Evolutionary conservation across 208 protist genomes (phyloP).

Genomic region (Leishmania mexicana): DNA sequence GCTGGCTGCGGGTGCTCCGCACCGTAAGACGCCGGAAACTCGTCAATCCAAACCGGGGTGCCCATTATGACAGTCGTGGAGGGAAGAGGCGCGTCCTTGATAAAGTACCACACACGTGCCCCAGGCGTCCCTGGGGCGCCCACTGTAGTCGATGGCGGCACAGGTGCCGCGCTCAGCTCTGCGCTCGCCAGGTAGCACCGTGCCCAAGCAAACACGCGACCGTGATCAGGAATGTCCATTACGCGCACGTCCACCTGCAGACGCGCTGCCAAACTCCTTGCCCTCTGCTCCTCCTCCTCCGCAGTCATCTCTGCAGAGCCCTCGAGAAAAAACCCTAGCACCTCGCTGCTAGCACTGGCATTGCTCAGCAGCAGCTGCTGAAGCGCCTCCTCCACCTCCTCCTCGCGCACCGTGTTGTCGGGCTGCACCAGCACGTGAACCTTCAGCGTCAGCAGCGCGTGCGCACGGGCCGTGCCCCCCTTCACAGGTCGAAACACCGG

Average conservation of each 20-base stretch:
- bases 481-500: slow-evolving; percentile 11
- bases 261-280: slow-evolving; percentile 5
- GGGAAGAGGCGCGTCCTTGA: slow-evolving; percentile 23
- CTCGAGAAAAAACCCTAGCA: slow-evolving; percentile 20
- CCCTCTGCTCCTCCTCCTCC: slow-evolving; percentile 16
- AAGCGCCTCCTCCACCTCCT: slow-evolving; percentile 36
- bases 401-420: slow-evolving; percentile 31
- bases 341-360: slow-evolving; percentile 15
- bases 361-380: slow-evolving; percentile 13
- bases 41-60: slow-evolving; percentile 30
- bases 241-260: slow-evolving; percentile 28
- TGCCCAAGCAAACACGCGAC: slow-evolving; percentile 33
- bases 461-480: slow-evolving; percentile 2
- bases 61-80: slow-evolving; percentile 11
- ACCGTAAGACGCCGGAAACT: slow-evolving; percentile 5
- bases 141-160: neutral
- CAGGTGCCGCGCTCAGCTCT: neutral
- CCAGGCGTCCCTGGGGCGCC: neutral
- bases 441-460: slow-evolving; percentile 23
- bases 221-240: slow-evolving; percentile 36
- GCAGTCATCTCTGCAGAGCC: neutral
- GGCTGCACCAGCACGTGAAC: slow-evolving; percentile 28
- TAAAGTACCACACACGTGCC: slow-evolving; percentile 42
- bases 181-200: slow-evolving; percentile 1
- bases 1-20: neutral